Evolutionary conservation across 129 eudicot species (phyloP), one percentile per base, ranked within the genome.

Genomic region (Dittrichia graveolens): DNA sequence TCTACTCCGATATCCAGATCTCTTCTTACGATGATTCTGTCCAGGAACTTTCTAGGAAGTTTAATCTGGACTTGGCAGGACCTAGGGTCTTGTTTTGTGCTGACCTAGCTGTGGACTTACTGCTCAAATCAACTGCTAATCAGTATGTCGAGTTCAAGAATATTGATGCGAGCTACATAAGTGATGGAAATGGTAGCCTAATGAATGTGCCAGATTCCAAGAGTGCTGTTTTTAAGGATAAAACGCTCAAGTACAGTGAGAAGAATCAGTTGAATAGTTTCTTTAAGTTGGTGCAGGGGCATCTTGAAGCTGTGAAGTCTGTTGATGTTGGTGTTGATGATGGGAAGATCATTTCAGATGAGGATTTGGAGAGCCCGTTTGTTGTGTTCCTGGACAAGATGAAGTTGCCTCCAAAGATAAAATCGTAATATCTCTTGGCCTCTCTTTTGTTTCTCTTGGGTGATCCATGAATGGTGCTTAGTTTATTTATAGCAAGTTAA

Each of bases 81-180:
- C 97, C 99, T 48, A 89, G 96, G 79, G 96, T 90, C 71, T 75
- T 94, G 78, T 85, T 90, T 71, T 90, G 97, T 74, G 89, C 93
- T 52, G 99, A 90, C 67, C 41, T 77, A 10, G 73, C 87, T 45
- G 88, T 90, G 55, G 82, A 88, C 75, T 79, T 94, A 74, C 31
- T 94, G 75, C 61, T 94, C 66, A 88, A 71, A 48, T 88, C 97
- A 10, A 80, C 75, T 1, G 87, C 85, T 1, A 88, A 83, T 83
- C 85, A 88, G 83, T 94, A 94, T 65, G 80, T 90, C 83, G 99
- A 94, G 89, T 94, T 94, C 67, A 90, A 88, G 78, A 83, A 79
- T 52, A 75, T 94, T 4, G 99, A 90, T 5, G 84, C 79, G 24
- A 82, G 86, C 66, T 94, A 73, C 54, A 31, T 94, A 34, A 58